Base-by-base conservation (phyloP, 306 rosid species). In the Cyclanthera cordifolia region DNA sequence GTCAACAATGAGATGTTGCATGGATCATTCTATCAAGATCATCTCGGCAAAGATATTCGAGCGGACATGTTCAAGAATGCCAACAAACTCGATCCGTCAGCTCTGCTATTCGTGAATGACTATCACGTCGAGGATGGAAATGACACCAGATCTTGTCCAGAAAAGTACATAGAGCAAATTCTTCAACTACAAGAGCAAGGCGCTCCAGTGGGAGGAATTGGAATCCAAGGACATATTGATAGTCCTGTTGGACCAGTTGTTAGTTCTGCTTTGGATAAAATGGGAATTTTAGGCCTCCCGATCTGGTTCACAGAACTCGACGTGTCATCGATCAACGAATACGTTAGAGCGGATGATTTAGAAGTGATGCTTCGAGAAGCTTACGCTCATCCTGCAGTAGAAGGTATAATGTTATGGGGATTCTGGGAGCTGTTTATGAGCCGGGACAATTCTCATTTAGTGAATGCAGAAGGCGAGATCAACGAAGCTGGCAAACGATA, bases 1-100 rank as follows among this genome's bases (percentile, higher is more conserved):
- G 97, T 90, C 24, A 94, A 94, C 71, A 94, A 94, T 15, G 99
- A 90, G 80, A 90, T 94, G 99, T 64, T 90, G 73, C 95, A 88
- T 21, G 97, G 95, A 57, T 83, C 96, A 47, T 94, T 85, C 82
- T 86, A 82, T 75, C 86, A 86, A 46, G 95, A 90, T 52, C 81
- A 72, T 54, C 77, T 94, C 9, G 97, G 97, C 2, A 90, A 82
- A 41, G 95, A 85, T 54, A 80, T 82, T 52, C 78, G 97, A 53
- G 84, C 90, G 6, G 83, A 82, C 83, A 86, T 94, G 97, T 94
- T 94, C 85, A 90, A 88, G 85, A 75, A 4, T 6, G 95, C 96
- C 39, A 86, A 79, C 71, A 78, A 83, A 51, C 53, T 90, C 23
- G 99, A 93, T 64, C 79, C 95, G 54, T 83, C 91, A 11, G 74